phyloP scores from a whole-genome alignment of 495 filamentous ascomycete species.

The Aspergillus cavernicola region DNA sequence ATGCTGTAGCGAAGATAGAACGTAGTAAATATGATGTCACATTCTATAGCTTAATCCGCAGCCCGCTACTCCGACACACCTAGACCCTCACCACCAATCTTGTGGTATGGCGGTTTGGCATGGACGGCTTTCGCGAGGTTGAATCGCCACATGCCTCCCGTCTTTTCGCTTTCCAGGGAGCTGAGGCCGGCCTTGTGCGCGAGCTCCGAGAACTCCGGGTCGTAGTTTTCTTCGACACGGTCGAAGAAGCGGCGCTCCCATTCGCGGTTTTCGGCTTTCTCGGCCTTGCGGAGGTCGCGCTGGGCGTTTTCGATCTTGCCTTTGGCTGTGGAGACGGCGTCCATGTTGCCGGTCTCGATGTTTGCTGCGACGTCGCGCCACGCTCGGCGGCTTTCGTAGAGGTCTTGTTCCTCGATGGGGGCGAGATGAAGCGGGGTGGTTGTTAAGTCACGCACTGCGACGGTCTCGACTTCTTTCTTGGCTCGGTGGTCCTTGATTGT shows the following conservation, averaged over 20 bases:
- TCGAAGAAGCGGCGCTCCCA: constrained; percentile 88
- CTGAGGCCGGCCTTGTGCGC: constrained; percentile 52
- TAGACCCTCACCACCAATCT: constrained; percentile 37
- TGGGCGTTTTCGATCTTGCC: constrained; percentile 87
- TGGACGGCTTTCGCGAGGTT: constrained; percentile 60
- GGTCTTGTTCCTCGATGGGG: constrained; percentile 76
- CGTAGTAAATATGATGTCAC: not conserved
- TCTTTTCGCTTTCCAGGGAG: constrained; percentile 71
- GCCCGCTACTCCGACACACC: constrained; percentile 21
- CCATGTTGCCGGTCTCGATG: constrained; percentile 79
- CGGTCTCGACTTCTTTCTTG: constrained; percentile 68
- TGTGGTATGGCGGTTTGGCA: constrained; percentile 43
- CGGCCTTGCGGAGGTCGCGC: constrained; percentile 75
- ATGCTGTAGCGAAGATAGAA: not conserved
- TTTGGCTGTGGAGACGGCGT: constrained; percentile 73
- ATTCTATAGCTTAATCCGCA: too few relatives aligned
- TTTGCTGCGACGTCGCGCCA: constrained; percentile 81
- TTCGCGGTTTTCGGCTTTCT: constrained; percentile 70
- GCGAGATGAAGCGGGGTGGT: constrained; percentile 68
- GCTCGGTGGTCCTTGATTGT: constrained; percentile 67
- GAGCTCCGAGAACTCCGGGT: constrained; percentile 55
- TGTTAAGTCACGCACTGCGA: constrained; percentile 58
- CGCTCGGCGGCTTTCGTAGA: constrained; percentile 81
- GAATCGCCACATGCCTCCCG: constrained; percentile 85
- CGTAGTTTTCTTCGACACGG: constrained; percentile 44